Base-by-base conservation (phyloP, 2,329 filamentous ascomycete species). In the Kalaharituber pfeilii region DNA sequence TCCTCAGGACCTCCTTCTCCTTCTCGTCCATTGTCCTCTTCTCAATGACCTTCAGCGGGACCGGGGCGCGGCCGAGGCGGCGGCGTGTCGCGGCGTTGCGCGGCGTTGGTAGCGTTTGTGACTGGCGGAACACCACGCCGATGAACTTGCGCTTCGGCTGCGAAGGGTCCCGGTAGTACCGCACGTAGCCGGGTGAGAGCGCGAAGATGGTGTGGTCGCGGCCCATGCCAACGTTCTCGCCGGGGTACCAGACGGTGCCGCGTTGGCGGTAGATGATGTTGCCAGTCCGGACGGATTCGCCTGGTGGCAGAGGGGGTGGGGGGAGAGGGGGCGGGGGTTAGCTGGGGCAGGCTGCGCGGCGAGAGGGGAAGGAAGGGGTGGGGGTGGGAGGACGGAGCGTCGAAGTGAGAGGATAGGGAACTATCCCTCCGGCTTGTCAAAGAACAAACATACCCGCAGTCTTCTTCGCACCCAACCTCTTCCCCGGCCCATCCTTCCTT, bases 241-340 rank as follows among this genome's bases (percentile, higher is more conserved):
- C 91, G 1, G 91, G 83, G 68, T 82, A 89, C 91, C 91, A 98
- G 65, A 81, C 78, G 3, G 91, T 93, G 64, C 91, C 91, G 65
- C 89, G 82, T 70, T 98, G 91, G 67, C 86, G 87, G 78, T 91
- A 98, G 71, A 98, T 84, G 70, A 98, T 98, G 73, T 94, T 96
- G 53, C 91, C 91, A 3, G 88, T 84, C 56, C 94, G 83, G 30
- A 98, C 91, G 69, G 82, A 94, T 72, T 95, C 84, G 67, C 89
- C 84, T 88, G 66, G 56, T 13, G 2, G 30, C 25, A n/a, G 22
- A 8, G 11, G 18, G 49, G n/a, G 30, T 52, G 50, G 52, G 8
- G n/a, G 27, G 18, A 18, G 26, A 22, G 25, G 30, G 28, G 9
- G 25, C n/a, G 29, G 36, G 27, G 30, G 9, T 45, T 45, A 20